Conservation (phyloP, 805 yeast genomes). For the Sugiyamaella smithiae region DNA sequence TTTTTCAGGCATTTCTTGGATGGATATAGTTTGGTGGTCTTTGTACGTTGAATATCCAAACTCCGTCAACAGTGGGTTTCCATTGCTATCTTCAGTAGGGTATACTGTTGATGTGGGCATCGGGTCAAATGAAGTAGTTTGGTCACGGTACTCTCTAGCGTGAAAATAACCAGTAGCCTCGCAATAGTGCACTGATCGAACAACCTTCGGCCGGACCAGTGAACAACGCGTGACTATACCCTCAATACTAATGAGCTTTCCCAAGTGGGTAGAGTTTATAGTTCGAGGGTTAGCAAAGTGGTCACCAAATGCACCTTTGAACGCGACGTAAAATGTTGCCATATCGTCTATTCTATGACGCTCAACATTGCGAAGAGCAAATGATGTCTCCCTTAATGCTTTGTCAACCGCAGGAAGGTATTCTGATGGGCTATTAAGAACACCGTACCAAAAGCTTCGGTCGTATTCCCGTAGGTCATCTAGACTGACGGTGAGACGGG, state of each 20-base stretch:
- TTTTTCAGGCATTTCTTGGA: slow-evolving; percentile 96
- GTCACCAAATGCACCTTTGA: slow-evolving; percentile 88
- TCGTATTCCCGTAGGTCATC: slow-evolving; percentile 90
- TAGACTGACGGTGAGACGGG: slow-evolving; percentile 68
- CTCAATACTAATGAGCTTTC: slow-evolving; percentile 82
- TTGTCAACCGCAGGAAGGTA: slow-evolving; percentile 84
- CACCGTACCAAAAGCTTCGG: slow-evolving; percentile 69
- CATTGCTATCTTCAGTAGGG: slow-evolving; percentile 91
- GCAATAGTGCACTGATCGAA: slow-evolving; percentile 90
- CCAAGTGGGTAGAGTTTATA: slow-evolving; percentile 69
- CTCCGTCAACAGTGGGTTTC: slow-evolving; percentile 83
- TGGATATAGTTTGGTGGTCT: slow-evolving; percentile 89
- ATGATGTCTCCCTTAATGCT: slow-evolving; percentile 77
- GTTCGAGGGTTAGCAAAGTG: slow-evolving; percentile 87
- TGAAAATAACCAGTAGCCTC: slow-evolving; percentile 80
- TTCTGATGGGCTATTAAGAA: slow-evolving; percentile 75
- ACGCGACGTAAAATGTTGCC: slow-evolving; percentile 69
- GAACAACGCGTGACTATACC: slow-evolving; percentile 96
- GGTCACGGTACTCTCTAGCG: slow-evolving; percentile 89
- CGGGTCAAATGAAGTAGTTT: slow-evolving; percentile 86
- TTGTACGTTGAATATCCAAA: slow-evolving; percentile 89
- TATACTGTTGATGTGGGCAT: slow-evolving; percentile 79
- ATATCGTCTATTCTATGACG: slow-evolving; percentile 54
- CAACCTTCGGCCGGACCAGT: slow-evolving; percentile 85
- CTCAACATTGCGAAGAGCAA: slow-evolving; percentile 63